Percentiles rank a stretch among this genome's conserved stretches.
phyloP scores from a whole-genome alignment of 2,329 filamentous ascomycete species.

The Hortaea sp. region DNA sequence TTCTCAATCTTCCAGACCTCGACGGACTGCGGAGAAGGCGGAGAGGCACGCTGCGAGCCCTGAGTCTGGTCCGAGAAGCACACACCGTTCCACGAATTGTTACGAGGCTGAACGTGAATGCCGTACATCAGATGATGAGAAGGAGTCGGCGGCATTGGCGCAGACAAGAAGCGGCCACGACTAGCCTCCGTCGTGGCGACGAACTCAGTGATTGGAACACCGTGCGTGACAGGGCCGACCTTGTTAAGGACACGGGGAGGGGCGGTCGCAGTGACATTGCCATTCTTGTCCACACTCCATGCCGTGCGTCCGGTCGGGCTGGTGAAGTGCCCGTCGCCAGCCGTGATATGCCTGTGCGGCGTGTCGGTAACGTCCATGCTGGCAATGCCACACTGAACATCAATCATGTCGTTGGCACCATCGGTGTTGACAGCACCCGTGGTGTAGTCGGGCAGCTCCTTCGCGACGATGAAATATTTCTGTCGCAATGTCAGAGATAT shows the following conservation, averaged over 20 bases:
- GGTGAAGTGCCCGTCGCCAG: neutral
- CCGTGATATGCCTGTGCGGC: neutral
- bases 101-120: neutral
- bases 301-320: slow-evolving; percentile 22
- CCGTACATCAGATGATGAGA: slow-evolving; percentile 1
- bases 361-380: neutral
- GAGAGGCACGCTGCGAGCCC: neutral
- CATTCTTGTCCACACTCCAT: slow-evolving; percentile 11
- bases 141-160: slow-evolving; percentile 5
- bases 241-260: slow-evolving; percentile 6
- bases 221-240: slow-evolving; percentile 2
- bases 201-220: neutral
- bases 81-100: slow-evolving; percentile 10
- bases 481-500: slow-evolving; percentile 4
- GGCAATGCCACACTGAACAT: neutral
- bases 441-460: slow-evolving; percentile 1
- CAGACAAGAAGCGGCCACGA: slow-evolving; percentile 1
- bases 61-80: neutral
- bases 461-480: slow-evolving; percentile 3
- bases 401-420: neutral
- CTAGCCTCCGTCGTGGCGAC: neutral
- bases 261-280: slow-evolving; percentile 2
- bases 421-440: neutral
- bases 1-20: slow-evolving; percentile 26
- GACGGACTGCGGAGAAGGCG: slow-evolving; percentile 28